Base-by-base conservation (phyloP, 345 rosid species). In the Hevea brasiliensis region DNA sequence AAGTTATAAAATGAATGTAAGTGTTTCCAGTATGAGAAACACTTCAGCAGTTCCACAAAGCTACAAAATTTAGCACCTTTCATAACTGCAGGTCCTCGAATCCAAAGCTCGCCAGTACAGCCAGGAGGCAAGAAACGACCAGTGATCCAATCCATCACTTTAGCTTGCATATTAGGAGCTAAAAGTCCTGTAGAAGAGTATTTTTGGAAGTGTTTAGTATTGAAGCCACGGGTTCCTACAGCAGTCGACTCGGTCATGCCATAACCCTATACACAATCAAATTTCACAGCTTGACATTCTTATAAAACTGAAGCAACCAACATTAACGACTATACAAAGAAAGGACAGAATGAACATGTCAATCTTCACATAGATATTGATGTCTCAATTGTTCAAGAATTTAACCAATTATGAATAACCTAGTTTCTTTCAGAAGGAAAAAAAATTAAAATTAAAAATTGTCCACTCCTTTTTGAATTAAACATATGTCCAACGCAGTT, bases 181-280 rank as follows among this genome's bases (percentile, higher is more conserved):
- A 94, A 69, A 35, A 90, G 87, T 69, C 96, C 98, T 42, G 89
- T 77, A 7, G 98, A 94, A 67, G 82, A 72, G 76, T 91, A 82
- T 62, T 82, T 89, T 37, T 18, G 53, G 57, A 54, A 69, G 58
- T 73, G 57, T 73, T 80, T 48, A 2, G 85, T 75, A 75, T 92
- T 92, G 76, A 87, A 84, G 24, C 96, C 94, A 2, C 94, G 92
- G 64, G 96, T 89, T 61, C 94, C 97, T 24, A 91, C 93, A 44
- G 96, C 96, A 0, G 92, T 85, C 13, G 93, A 84, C 75, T 94
- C 97, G 1, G 98, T 89, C 94, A 91, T 76, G 40, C 97, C 98
- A 82, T 91, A 91, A 40, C 98, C 98, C 98, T 94, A 72, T 12
- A 74, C 58, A 67, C 15, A 67, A 50, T 32, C 55, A 58, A 29